phyloP scores from a whole-genome alignment of 768 basidiomycete species.

The Amyloporia xantha region DNA sequence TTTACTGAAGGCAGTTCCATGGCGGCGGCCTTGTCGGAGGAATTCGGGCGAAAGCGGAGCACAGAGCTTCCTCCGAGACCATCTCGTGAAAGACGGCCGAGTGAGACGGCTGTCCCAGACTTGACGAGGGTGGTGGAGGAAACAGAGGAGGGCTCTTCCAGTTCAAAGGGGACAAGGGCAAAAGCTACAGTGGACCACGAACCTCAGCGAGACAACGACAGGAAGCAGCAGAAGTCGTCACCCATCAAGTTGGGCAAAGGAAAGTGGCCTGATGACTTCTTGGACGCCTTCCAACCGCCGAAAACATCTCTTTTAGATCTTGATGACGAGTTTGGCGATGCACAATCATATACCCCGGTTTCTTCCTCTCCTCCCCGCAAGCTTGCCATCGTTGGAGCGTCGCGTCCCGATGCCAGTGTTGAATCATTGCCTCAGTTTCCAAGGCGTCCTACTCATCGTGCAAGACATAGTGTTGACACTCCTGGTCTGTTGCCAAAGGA shows the following conservation, averaged over 20 bases:
- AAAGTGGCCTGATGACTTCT: constrained; percentile 80
- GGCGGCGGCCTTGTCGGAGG: constrained; percentile 42
- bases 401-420: constrained; percentile 38
- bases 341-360: constrained; percentile 31
- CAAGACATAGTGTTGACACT: constrained; percentile 57
- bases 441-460: constrained; percentile 55
- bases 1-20: constrained; percentile 58
- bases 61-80: constrained; percentile 14
- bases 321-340: constrained; percentile 14
- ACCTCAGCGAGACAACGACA: constrained; percentile 18
- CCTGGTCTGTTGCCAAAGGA: constrained; percentile 32
- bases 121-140: constrained; percentile 68
- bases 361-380: constrained; percentile 47
- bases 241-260: constrained; percentile 62
- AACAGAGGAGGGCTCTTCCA: constrained; percentile 48
- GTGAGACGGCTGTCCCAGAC: constrained; percentile 56
- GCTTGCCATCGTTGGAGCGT: constrained; percentile 43
- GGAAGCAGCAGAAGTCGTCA: constrained; percentile 25
- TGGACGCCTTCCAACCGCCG: constrained; percentile 42
- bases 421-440: constrained; percentile 44
- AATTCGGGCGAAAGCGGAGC: constrained; percentile 31
- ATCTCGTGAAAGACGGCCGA: constrained; percentile 52
- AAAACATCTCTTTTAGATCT: constrained; percentile 14
- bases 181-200: constrained; percentile 16
- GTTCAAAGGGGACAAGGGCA: constrained; percentile 27